phyloP scores from a whole-genome alignment of 2,329 filamentous ascomycete genomes.

The Graphilbum ipis-grandicollis region DNA sequence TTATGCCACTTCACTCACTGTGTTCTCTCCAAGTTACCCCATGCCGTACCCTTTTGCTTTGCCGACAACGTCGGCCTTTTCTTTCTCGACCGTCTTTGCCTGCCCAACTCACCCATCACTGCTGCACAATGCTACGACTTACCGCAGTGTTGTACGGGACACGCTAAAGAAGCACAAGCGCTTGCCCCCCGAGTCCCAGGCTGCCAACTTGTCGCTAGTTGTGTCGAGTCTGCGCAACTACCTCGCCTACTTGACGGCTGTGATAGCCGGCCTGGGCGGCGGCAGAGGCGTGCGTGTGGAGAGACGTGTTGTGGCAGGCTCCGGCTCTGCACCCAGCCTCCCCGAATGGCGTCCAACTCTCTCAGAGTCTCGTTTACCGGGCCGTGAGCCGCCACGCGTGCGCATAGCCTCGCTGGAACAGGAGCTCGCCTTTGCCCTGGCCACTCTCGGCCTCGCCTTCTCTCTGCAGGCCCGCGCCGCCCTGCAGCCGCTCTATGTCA shows the following conservation, averaged over 20 bases:
- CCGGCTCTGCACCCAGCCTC: no score
- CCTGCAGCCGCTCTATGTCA: slow-evolving; percentile 57
- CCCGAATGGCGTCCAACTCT: slow-evolving; percentile 79
- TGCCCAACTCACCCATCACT: slow-evolving; percentile 81
- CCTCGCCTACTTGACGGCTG: slow-evolving; percentile 63
- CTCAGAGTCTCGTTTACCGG: slow-evolving; percentile 41
- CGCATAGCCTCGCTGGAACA: slow-evolving; percentile 61
- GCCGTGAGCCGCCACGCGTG: slow-evolving; percentile 40
- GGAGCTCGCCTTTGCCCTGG: slow-evolving; percentile 65
- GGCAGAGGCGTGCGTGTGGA: background rate
- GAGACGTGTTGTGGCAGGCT: no score
- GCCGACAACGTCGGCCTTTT: slow-evolving; percentile 76
- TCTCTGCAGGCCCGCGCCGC: slow-evolving; percentile 54
- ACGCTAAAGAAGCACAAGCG: slow-evolving; percentile 80
- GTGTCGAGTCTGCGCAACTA: slow-evolving; percentile 57
- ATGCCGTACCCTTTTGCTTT: slow-evolving; percentile 88
- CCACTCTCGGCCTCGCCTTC: slow-evolving; percentile 59
- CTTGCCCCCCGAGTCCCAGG: slow-evolving; percentile 53
- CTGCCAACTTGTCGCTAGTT: slow-evolving; percentile 52
- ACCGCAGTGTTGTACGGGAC: slow-evolving; percentile 68
- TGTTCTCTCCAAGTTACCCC: background rate
- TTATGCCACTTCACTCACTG: no score
- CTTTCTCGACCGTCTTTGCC: slow-evolving; percentile 59
- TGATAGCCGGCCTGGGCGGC: slow-evolving; percentile 48
- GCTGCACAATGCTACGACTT: slow-evolving; percentile 63